Base-by-base conservation (phyloP, 75 land plant genomes). In the Azolla pinnata region DNA sequence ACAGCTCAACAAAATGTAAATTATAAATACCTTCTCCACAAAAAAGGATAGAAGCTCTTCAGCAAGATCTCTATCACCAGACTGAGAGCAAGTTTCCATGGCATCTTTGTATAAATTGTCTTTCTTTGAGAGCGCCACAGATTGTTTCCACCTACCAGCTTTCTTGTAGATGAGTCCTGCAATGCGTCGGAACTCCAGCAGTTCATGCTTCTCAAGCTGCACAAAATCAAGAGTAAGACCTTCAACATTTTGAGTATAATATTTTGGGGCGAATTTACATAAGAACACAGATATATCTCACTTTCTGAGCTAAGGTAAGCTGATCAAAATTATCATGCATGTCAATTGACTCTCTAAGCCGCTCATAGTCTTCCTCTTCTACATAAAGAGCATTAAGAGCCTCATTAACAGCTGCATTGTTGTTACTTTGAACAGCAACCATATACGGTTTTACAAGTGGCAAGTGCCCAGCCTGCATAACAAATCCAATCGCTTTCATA, bases 121-220 rank as follows among this genome's bases (percentile, higher is more conserved):
- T 62, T 93, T 93, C 83, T 89, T 93, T 7, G 96, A 93, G 56
- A 93, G 66, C 5, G 87, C 87, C 70, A 93, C 92, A 18, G 98
- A 93, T 42, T 89, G 98, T 71, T 81, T 80, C 98, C 98, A 93
- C 62, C 98, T 76, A 25, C 90, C 90, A 26, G 90, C 98, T 62
- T 89, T 93, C 75, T 93, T 93, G 67, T 93, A 93, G 57, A 93
- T 93, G 58, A 83, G 86, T 28, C 96, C 98, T 57, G 98, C 88
- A 70, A 93, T 71, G 19, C 96, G 84, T 32, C 98, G 80, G 75
- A 93, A 78, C 56, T 93, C 98, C 67, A 93, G 79, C 55, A 93
- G 87, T 62, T 93, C 98, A 74, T 93, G 98, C 51, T 93, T 93
- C 80, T 93, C 98, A 79, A 85, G 57, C 97, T 92, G 80, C n/a